phyloP scores from a whole-genome alignment of 768 basidiomycete species.

The Termitomyces sp. region DNA sequence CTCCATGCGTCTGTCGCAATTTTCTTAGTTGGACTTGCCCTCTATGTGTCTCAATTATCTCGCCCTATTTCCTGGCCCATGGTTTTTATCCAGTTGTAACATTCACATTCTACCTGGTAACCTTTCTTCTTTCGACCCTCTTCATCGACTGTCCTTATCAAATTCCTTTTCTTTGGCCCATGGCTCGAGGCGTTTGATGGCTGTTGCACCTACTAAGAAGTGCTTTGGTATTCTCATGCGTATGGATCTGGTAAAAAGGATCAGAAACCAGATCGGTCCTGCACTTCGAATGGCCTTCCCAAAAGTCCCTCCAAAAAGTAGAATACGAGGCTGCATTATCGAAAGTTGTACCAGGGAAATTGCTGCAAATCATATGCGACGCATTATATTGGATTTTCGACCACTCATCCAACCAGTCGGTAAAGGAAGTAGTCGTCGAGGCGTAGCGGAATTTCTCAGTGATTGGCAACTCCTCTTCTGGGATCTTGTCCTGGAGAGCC shows the following conservation, averaged over 20 bases:
- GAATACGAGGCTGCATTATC: background rate
- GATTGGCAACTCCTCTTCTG: background rate
- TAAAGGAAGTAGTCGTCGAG: background rate
- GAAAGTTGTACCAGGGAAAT: background rate
- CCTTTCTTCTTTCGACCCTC: background rate
- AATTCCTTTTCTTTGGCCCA: background rate
- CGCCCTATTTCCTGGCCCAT: background rate
- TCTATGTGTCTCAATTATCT: background rate
- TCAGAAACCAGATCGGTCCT: too few species aligned
- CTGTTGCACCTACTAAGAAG: too few species aligned
- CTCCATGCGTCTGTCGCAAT: background rate
- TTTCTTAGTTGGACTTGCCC: background rate
- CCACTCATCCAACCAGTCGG: background rate
- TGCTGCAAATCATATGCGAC: background rate
- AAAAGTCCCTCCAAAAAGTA: too few species aligned
- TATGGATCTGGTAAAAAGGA: too few species aligned
- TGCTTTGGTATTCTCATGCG: too few species aligned
- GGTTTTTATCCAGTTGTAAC: background rate
- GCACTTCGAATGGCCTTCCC: background rate
- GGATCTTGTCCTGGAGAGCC: background rate
- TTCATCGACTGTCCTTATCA: background rate
- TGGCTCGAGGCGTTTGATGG: too few species aligned
- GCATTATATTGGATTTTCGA: background rate
- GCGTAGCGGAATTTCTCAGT: background rate
- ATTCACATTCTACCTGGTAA: background rate